phyloP scores from a whole-genome alignment of 495 filamentous ascomycete genomes.

The Aspergillus panamensis region DNA sequence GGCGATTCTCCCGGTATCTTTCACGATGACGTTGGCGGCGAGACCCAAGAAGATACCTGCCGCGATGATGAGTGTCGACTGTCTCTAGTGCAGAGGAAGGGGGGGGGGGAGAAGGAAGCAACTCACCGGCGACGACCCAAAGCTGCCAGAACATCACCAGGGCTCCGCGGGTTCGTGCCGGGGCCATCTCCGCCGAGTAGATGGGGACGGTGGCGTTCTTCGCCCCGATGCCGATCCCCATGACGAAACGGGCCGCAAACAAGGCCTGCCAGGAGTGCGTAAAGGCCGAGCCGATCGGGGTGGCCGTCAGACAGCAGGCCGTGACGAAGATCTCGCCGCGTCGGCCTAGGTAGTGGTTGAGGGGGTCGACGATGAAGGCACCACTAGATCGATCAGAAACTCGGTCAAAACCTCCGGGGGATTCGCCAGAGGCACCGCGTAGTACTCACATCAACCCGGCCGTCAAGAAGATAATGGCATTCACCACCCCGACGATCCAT shows the following conservation, averaged over 20 bases:
- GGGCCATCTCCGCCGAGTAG: constrained; percentile 60
- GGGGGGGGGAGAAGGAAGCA: no score
- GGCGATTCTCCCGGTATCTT: constrained; percentile 50
- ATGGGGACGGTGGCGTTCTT: constrained; percentile 63
- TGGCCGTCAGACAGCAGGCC: constrained; percentile 46
- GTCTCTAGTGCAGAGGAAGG: no score
- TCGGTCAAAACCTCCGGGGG: no score
- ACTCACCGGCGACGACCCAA: constrained; percentile 31
- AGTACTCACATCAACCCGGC: constrained; percentile 36
- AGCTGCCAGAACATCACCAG: constrained; percentile 68
- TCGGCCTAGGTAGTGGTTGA: constrained; percentile 54
- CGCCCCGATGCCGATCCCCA: constrained; percentile 61
- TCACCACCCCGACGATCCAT: constrained; percentile 59
- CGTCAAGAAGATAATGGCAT: constrained; percentile 40
- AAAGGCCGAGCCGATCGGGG: constrained; percentile 50
- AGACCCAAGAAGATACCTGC: constrained; percentile 59
- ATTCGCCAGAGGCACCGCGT: no score
- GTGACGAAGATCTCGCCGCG: constrained; percentile 57
- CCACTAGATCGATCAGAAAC: no score
- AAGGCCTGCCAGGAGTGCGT: constrained; percentile 53
- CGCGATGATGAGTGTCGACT: no score
- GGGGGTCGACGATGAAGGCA: constrained; percentile 47
- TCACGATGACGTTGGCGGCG: constrained; percentile 58
- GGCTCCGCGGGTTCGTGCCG: constrained; percentile 58
- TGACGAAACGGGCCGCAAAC: constrained; percentile 50